Base-by-base conservation (phyloP, 179 eudicot species). In the Nepenthes alata region DNA sequence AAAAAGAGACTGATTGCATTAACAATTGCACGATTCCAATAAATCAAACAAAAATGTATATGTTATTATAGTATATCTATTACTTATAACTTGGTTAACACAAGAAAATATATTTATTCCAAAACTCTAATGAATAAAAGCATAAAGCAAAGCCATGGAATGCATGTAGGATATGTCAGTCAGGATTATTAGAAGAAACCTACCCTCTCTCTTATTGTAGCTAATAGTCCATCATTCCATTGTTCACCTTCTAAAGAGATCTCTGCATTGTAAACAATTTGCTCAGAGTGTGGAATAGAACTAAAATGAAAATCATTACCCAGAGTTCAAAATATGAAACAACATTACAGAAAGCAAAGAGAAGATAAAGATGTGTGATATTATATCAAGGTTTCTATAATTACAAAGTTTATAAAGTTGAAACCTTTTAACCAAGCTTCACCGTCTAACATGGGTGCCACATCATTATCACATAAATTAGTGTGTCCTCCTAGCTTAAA, bases 191-290 rank as follows among this genome's bases (percentile, higher is more conserved):
- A 2, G 34, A 12, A 41, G 58, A 69, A 74, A 35, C 73, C 67
- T 83, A 89, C 98, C 89, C 86, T 83, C 71, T 94, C 99, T 64
- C 99, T 87, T 68, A 94, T 84, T 11, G 99, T 94, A 55, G 99
- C 99, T 59, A 94, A 67, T 35, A 94, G 65, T 25, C 99, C 99
- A 71, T 94, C 99, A 76, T 89, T 90, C 99, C 99, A 94, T 45
- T 90, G 83, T 66, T 87, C 99, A 64, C 91, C 95, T 69, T 87
- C 94, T 69, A 94, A 67, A 74, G 58, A 72, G 59, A 90, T 74
- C 73, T 94, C 99, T 93, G 82, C 74, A 72, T 59, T 44, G 61
- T 44, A 49, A 63, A 51, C 4, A 44, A 38, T 8, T 39, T 13
- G 5, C 55, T 60, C n/a, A 56, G 39, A 56, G 39, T 2, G 35